A percentile compares a stretch with the other conserved stretches of the same genome.
Conservation (phyloP, 1,284 basidiomycete species). For the Boletus sp. region DNA sequence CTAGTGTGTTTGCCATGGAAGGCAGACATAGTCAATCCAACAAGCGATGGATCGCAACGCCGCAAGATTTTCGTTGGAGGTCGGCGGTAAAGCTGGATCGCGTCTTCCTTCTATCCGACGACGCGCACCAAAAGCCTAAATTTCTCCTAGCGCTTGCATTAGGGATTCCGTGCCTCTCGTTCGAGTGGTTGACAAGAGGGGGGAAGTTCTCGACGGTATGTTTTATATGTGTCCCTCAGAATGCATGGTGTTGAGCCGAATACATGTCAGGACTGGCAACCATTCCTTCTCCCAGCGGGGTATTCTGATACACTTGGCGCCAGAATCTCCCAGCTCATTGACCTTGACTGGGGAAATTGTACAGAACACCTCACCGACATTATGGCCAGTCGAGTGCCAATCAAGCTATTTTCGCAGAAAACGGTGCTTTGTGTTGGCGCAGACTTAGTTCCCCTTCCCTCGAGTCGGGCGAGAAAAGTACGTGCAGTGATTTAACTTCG, state of each 20-base stretch:
- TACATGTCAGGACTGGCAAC: slow-evolving; percentile 52
- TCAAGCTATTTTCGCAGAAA: slow-evolving; percentile 53
- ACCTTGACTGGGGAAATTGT: slow-evolving; percentile 66
- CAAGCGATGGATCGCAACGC: slow-evolving; percentile 52
- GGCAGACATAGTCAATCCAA: slow-evolving; percentile 43
- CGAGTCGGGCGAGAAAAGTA: slow-evolving; percentile 40
- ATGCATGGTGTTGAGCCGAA: slow-evolving; percentile 3
- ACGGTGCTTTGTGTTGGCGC: slow-evolving; percentile 55
- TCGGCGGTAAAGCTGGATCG: slow-evolving; percentile 45
- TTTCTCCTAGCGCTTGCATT: slow-evolving; percentile 79
- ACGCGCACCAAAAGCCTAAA: slow-evolving; percentile 68
- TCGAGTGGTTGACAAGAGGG: slow-evolving; percentile 50
- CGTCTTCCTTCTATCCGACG: slow-evolving; percentile 69
- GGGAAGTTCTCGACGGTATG: slow-evolving; percentile 37
- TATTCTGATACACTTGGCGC: slow-evolving; percentile 50
- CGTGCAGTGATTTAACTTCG: neutral
- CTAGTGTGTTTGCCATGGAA: slow-evolving; percentile 60
- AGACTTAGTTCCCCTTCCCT: slow-evolving; percentile 50
- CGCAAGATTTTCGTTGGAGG: slow-evolving; percentile 48
- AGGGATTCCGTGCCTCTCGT: slow-evolving; percentile 80
- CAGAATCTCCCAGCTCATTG: slow-evolving; percentile 67
- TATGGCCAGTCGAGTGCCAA: slow-evolving; percentile 52
- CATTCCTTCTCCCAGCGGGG: slow-evolving; percentile 69
- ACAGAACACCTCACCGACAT: slow-evolving; percentile 54
- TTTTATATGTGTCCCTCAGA: neutral